phyloP scores from a whole-genome alignment of 2,329 filamentous ascomycete genomes.

The Bimuria novae-zelandiae region DNA sequence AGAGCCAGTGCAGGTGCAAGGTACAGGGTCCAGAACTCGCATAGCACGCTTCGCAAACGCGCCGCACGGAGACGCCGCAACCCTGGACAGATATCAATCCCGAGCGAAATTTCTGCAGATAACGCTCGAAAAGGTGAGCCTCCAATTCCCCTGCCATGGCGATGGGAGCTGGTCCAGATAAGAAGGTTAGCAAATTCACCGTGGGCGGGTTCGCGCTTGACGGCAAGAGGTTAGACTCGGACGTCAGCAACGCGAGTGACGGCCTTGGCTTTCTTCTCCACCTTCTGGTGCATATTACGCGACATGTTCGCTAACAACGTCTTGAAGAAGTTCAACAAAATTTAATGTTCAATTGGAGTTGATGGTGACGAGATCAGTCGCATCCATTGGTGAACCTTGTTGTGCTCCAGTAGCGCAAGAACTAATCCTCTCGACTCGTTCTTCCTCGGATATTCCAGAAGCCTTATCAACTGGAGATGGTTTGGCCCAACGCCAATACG shows the following conservation, averaged over 20 bases:
- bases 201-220: not conserved
- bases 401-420: too few species aligned
- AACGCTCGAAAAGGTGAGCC: not conserved
- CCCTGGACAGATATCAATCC: too few species aligned
- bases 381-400: too few species aligned
- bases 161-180: not conserved
- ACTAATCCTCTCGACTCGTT: too few species aligned
- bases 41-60: too few species aligned
- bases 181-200: not conserved
- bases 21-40: too few species aligned
- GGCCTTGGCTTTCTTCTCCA: slow-evolving; percentile 5
- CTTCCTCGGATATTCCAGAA: slow-evolving; percentile 6
- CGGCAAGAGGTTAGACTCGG: not conserved
- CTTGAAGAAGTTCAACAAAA: not conserved
- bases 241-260: slow-evolving; percentile 3
- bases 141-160: slow-evolving; percentile 4
- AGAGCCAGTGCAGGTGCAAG: not conserved
- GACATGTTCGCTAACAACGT: not conserved
- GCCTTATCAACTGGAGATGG: slow-evolving; percentile 3
- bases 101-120: not conserved
- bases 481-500: slow-evolving; percentile 7
- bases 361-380: not conserved
- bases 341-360: not conserved
- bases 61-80: not conserved
- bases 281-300: slow-evolving; percentile 2